A percentile compares a stretch with the other conserved stretches of the same genome.
Evolutionary conservation across 768 basidiomycete species (phyloP).

Genomic region (Suillus americanus): DNA sequence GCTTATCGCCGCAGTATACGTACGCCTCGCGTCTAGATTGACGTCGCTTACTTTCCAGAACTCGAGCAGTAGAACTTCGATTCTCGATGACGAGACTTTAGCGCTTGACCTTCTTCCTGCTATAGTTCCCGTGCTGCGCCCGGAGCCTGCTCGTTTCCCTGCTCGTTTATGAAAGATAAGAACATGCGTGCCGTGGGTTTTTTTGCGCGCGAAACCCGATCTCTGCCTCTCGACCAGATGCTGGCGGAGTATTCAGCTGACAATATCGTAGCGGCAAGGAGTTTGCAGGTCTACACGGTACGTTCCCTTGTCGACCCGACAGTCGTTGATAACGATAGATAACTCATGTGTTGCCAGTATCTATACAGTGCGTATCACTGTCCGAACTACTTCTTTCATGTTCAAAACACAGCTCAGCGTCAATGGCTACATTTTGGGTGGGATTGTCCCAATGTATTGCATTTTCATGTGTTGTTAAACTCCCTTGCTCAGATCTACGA

Average conservation of each 20-base stretch:
- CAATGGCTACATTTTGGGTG: conserved; percentile 4
- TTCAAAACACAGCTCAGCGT: neutral
- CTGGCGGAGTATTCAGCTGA: neutral
- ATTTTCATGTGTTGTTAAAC: neutral
- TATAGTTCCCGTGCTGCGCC: neutral
- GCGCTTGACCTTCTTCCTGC: neutral
- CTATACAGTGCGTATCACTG: neutral
- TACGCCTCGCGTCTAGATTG: neutral
- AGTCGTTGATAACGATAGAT: neutral
- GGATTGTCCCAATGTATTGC: neutral
- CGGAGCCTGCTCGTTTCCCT: neutral
- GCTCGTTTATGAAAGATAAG: neutral
- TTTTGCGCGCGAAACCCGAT: neutral
- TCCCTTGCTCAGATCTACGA: neutral
- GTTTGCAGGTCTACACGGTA: neutral
- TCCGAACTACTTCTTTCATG: neutral
- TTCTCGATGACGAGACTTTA: neutral
- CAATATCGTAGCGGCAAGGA: neutral
- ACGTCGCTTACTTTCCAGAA: neutral
- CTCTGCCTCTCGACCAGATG: neutral
- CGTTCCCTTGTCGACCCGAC: neutral
- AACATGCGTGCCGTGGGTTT: neutral
- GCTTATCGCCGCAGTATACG: neutral
- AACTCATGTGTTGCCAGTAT: neutral
- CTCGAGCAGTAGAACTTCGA: neutral